Percentiles rank a stretch among this genome's conserved stretches.
phyloP scores from a whole-genome alignment of 768 basidiomycete species.

The Termitomyces sp. region DNA sequence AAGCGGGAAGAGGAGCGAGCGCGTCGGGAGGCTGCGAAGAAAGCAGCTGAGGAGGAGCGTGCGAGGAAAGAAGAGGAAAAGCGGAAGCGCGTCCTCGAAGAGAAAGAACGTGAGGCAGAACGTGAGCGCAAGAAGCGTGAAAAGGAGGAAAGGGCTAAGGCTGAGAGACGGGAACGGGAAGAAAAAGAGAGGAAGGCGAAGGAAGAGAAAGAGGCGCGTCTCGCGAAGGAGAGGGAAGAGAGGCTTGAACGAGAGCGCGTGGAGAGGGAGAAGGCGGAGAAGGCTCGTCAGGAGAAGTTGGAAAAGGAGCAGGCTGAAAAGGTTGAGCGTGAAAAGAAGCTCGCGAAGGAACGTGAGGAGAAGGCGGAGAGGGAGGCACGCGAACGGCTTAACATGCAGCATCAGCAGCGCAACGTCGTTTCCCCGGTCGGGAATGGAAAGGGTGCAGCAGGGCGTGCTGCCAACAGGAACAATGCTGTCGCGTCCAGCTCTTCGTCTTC shows the following conservation, averaged over 20 bases:
- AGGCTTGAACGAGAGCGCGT: slow-evolving; percentile 43
- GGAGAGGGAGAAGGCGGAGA: slow-evolving; percentile 38
- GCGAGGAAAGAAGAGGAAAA: slow-evolving; percentile 80
- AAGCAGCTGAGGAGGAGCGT: slow-evolving; percentile 80
- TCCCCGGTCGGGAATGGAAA: slow-evolving; percentile 23
- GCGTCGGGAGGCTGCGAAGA: slow-evolving; percentile 71
- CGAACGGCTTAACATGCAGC: slow-evolving; percentile 27
- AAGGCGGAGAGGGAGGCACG: slow-evolving; percentile 25
- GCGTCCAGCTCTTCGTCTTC: slow-evolving; percentile 43
- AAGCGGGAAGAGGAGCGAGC: slow-evolving; percentile 85
- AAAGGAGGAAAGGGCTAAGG: slow-evolving; percentile 66
- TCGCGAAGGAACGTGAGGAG: slow-evolving; percentile 28
- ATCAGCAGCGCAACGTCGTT: slow-evolving; percentile 49
- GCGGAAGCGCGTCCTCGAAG: slow-evolving; percentile 71
- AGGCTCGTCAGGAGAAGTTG: slow-evolving; percentile 26
- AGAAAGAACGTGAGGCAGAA: slow-evolving; percentile 77
- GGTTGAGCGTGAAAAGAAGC: slow-evolving; percentile 28
- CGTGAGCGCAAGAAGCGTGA: slow-evolving; percentile 72
- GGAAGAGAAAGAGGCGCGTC: slow-evolving; percentile 64
- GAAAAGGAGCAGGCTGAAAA: slow-evolving; percentile 41
- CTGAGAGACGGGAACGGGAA: slow-evolving; percentile 74
- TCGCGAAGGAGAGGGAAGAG: slow-evolving; percentile 62
- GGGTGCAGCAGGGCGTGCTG: slow-evolving; percentile 42
- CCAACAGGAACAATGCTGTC: slow-evolving; percentile 41
- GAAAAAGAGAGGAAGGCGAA: slow-evolving; percentile 58